phyloP scores from a whole-genome alignment of 2,329 filamentous ascomycete species.

The Aspergillus puulaauensis region DNA sequence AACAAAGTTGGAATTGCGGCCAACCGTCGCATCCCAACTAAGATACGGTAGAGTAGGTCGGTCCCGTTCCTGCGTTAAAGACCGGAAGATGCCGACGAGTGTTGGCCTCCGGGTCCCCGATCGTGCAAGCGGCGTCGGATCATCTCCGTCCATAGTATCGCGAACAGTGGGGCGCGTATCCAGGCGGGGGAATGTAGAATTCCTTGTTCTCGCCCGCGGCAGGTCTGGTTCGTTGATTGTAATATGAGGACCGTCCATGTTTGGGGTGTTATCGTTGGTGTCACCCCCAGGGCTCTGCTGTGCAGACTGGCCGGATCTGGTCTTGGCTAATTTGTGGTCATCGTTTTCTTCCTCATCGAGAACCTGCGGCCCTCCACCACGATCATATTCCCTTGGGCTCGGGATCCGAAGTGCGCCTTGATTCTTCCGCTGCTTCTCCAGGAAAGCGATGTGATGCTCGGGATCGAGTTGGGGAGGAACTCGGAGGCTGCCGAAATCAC shows the following conservation, averaged over 20 bases:
- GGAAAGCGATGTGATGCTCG: conserved; percentile 82
- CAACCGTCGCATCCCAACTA: conserved; percentile 89
- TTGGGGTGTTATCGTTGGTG: not conserved
- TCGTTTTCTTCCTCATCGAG: conserved; percentile 50
- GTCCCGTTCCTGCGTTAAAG: conserved; percentile 37
- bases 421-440: conserved; percentile 78
- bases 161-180: conserved; percentile 36
- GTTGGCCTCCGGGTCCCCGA: conserved; percentile 30
- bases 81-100: conserved; percentile 33
- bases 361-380: conserved; percentile 68
- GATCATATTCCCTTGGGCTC: conserved; percentile 85
- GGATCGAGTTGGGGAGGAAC: conserved; percentile 57
- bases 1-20: conserved; percentile 88
- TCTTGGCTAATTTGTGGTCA: conserved; percentile 23
- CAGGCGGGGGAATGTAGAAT: conserved; percentile 39
- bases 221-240: conserved; percentile 50
- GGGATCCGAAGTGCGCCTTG: conserved; percentile 81
- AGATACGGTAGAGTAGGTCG: conserved; percentile 75
- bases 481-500: conserved; percentile 49
- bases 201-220: conserved; percentile 32
- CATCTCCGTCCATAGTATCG: conserved; percentile 31
- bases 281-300: conserved; percentile 14
- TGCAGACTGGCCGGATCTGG: conserved; percentile 24
- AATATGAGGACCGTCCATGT: conserved; percentile 41
- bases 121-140: conserved; percentile 24